Base-by-base conservation (phyloP, 2,329 filamentous ascomycete genomes). In the Plenodomus lindquistii region DNA sequence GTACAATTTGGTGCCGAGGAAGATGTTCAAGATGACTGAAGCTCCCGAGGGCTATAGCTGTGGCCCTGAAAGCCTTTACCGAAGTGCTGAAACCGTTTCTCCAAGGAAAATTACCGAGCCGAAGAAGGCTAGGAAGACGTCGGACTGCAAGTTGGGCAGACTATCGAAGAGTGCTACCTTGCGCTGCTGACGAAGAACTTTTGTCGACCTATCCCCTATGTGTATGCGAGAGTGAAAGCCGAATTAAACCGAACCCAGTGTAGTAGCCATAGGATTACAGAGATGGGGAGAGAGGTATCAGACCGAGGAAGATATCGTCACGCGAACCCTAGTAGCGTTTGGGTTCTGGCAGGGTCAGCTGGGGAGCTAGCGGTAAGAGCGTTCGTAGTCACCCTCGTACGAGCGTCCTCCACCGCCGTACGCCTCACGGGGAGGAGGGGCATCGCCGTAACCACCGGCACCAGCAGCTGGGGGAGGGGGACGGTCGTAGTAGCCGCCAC, bases 401-500 rank as follows among this genome's bases (percentile, higher is more conserved):
- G 70, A 69, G 65, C 71, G 66, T 54, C 63, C 56, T 52, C 72
- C 69, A 50, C 60, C 54, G 44, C 62, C 56, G 57, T 73, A 72
- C 46, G 68, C 57, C 21, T 73, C 71, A 54, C 66, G 65, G 54
- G 70, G 69, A 60, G 67, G 64, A 59, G 71, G 59, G 48, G 68
- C 65, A 43, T 69, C 69, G 35, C 62, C 62, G 48, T 73, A 71
- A 37, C 67, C 61, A 37, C 48, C 48, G 17, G 49, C 53, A 45
- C 66, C 56, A 31, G 66, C 59, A 37, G 68, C 60, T 19, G 67
- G 67, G 52, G 72, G 70, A 60, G 81, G 79, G 61, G 79, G 78
- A 57, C 80, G 78, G 58, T 82, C 81, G 67, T 81, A 81, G 52
- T 76, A 74, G 50, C 78, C 73, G 54, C 85, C 81, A 55, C 85